phyloP scores from a whole-genome alignment of 345 rosid genomes.

The Cardamine occulta region DNA sequence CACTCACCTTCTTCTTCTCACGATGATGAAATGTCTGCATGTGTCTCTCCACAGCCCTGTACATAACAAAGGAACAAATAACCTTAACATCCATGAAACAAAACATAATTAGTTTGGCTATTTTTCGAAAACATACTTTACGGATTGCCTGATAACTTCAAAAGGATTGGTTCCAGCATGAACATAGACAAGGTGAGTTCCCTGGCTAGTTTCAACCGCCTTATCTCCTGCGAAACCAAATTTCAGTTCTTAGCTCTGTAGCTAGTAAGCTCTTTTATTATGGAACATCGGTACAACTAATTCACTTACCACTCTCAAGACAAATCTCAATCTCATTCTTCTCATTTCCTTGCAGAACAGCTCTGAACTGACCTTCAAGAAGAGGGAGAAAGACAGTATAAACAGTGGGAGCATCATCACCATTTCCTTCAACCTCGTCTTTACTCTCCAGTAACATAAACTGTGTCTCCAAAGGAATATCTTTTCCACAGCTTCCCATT shows the following conservation, averaged over 20 bases:
- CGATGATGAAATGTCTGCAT: conserved; percentile 88
- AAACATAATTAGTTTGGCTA: not conserved
- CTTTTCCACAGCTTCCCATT: conserved; percentile 89
- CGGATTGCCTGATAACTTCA: conserved; percentile 91
- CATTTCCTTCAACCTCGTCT: conserved; percentile 53
- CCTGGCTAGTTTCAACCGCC: conserved; percentile 85
- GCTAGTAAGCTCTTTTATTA: not conserved
- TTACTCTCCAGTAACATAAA: conserved; percentile 90
- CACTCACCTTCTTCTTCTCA: conserved; percentile 79
- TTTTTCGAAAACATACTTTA: conserved; percentile 60
- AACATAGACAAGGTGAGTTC: conserved; percentile 83
- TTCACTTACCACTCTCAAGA: conserved; percentile 91
- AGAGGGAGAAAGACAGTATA: conserved; percentile 93
- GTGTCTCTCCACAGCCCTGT: conserved; percentile 82
- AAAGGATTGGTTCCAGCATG: conserved; percentile 97
- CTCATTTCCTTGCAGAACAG: conserved; percentile 90
- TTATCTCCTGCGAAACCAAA: conserved; percentile 78
- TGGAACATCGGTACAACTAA: conserved; percentile 22
- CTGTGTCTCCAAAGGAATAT: conserved; percentile 95
- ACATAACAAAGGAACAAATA: conserved; percentile 1
- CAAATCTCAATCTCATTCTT: conserved; percentile 87
- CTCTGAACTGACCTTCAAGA: conserved; percentile 95
- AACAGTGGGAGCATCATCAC: conserved; percentile 59
- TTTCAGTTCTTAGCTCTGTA: conserved; percentile 27
- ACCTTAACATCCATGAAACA: conserved; percentile 16